A percentile compares a stretch with the other conserved stretches of the same genome.
These are phyloP conservation scores for Aureobasidium sp. DNA, from an alignment of 2,329 filamentous ascomycete species.

Conservation along the genomic window DNA sequence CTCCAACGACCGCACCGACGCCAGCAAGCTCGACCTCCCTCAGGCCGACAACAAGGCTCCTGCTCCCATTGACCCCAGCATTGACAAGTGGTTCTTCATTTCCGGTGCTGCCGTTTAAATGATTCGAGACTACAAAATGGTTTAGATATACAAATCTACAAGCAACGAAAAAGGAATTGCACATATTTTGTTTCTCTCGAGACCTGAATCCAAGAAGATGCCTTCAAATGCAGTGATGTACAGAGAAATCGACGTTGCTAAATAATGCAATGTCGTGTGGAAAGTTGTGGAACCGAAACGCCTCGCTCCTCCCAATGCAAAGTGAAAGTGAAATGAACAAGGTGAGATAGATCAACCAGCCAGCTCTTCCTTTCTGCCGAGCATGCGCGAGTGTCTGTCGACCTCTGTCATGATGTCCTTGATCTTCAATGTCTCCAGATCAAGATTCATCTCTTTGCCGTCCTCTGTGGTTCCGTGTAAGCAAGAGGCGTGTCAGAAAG, in stretches of 20 bases:
- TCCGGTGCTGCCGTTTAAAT: conserved; percentile 63
- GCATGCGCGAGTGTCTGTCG: conserved; percentile 73
- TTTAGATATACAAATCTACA: conserved; percentile 9
- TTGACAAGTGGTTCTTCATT: conserved; percentile 99
- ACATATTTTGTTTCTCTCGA: neutral
- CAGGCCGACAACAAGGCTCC: conserved; percentile 69
- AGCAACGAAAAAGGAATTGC: conserved; percentile 11
- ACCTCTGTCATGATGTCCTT: conserved; percentile 82
- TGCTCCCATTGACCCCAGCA: conserved; percentile 87
- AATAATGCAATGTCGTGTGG: neutral
- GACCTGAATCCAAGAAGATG: neutral
- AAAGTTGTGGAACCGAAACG: neutral
- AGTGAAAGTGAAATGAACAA: neutral
- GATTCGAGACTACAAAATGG: neutral
- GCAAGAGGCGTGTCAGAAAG: neutral
- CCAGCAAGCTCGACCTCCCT: conserved; percentile 67
- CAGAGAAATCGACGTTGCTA: neutral
- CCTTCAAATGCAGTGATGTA: neutral
- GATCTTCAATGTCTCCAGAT: conserved; percentile 73
- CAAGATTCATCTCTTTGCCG: conserved; percentile 79
- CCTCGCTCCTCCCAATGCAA: conserved; percentile 12
- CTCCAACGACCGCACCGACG: conserved; percentile 63
- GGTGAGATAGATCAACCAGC: conserved; percentile 29
- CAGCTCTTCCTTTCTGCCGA: conserved; percentile 79
- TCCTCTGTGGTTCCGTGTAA: conserved; percentile 55